These are phyloP conservation scores for Cyclanthera cordifolia DNA, from an alignment of 306 rosid species.

Conservation along the genomic window DNA sequence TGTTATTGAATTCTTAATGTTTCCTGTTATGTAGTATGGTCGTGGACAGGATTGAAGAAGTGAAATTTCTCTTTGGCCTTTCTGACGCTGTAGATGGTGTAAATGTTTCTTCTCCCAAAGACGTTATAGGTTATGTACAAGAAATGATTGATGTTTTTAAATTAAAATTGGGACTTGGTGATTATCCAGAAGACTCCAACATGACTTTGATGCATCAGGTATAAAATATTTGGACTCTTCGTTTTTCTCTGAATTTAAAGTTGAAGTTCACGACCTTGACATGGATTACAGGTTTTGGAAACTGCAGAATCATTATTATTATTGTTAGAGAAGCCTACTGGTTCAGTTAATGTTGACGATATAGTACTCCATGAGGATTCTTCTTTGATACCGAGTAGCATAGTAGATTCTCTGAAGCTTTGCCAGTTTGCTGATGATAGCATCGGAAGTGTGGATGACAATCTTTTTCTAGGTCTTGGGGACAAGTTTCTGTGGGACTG, in stretches of 20 bases:
- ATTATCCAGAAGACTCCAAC: constrained; percentile 35
- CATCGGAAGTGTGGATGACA: constrained; percentile 50
- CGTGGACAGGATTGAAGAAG: constrained; percentile 46
- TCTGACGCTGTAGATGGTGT: constrained; percentile 38
- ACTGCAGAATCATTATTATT: constrained; percentile 42
- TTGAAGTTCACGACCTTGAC: constrained; percentile 21
- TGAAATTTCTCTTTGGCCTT: constrained; percentile 78
- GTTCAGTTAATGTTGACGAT: constrained; percentile 37
- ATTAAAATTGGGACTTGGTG: constrained; percentile 40
- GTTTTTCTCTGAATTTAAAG: constrained; percentile 5
- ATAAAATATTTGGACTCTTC: constrained; percentile 15
- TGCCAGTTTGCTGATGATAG: constrained; percentile 38
- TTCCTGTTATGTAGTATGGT: constrained; percentile 47
- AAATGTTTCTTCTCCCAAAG: constrained; percentile 51
- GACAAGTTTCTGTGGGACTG: constrained; percentile 91
- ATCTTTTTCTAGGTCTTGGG: constrained; percentile 48
- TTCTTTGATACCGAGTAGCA: constrained; percentile 32
- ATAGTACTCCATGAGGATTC: constrained; percentile 20
- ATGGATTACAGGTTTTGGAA: constrained; percentile 52
- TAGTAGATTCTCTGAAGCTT: constrained; percentile 34
- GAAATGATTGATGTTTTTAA: constrained; percentile 45
- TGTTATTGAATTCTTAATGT: constrained; percentile 16
- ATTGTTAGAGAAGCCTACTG: constrained; percentile 50
- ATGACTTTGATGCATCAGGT: constrained; percentile 47
- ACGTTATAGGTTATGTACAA: constrained; percentile 39